phyloP scores from a whole-genome alignment of 179 eudicot genomes.

The Carnegiea gigantea region DNA sequence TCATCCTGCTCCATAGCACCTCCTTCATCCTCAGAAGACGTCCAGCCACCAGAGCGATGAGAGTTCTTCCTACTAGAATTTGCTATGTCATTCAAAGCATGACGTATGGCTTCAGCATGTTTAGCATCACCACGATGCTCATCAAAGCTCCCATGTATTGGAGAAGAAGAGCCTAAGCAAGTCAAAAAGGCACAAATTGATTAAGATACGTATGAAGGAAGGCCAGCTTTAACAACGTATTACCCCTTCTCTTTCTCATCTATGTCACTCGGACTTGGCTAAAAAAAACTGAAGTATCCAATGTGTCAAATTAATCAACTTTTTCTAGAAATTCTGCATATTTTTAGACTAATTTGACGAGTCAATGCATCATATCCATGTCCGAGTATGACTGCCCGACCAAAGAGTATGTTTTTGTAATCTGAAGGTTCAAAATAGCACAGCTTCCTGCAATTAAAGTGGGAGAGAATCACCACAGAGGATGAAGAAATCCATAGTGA shows the following conservation, averaged over 20 bases:
- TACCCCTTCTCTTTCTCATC: not conserved
- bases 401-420: not conserved
- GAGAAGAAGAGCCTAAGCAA: conserved; percentile 67
- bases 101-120: conserved; percentile 56
- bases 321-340: not conserved
- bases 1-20: conserved; percentile 76
- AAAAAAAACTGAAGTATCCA: not conserved
- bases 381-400: not conserved
- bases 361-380: not conserved
- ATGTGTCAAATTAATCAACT: not conserved
- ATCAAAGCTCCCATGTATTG: conserved; percentile 48
- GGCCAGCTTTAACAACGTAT: not conserved
- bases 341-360: not conserved
- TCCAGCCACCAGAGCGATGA: conserved; percentile 53
- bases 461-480: not conserved
- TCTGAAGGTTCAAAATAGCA: not conserved
- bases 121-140: conserved; percentile 47
- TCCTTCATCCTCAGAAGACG: conserved; percentile 81
- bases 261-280: not conserved
- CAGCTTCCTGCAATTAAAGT: not conserved
- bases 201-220: conserved; percentile 2
- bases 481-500: not conserved
- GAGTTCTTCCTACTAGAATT: conserved; percentile 51
- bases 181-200: not conserved
- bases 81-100: conserved; percentile 61